These are phyloP conservation scores for Gossypium gossypioides DNA, from an alignment of 441 rosid genomes.

Conservation along the genomic window DNA sequence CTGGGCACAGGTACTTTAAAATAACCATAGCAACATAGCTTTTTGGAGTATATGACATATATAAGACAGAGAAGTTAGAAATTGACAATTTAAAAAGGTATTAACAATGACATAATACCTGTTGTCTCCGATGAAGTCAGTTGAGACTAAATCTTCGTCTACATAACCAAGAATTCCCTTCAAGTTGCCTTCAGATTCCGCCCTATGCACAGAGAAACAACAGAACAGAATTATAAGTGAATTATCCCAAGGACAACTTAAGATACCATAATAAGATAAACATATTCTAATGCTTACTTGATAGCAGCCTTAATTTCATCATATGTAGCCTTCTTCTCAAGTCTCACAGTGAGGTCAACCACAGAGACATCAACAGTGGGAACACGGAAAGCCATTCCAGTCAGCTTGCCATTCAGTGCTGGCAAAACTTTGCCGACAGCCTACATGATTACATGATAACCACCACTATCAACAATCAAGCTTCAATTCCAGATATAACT, in stretches of 20 bases:
- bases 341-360: slow-evolving; percentile 75
- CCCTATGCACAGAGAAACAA: slow-evolving; percentile 24
- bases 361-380: slow-evolving; percentile 86
- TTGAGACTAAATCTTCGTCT: slow-evolving; percentile 53
- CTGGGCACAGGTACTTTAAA: neutral
- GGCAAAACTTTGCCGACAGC: slow-evolving; percentile 79
- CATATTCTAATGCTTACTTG: slow-evolving; percentile 32
- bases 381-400: slow-evolving; percentile 85
- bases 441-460: slow-evolving; percentile 16
- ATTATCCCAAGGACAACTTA: neutral
- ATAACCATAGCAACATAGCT: neutral
- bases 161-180: slow-evolving; percentile 64
- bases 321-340: slow-evolving; percentile 65
- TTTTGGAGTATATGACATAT: neutral
- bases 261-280: neutral
- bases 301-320: slow-evolving; percentile 63
- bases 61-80: neutral
- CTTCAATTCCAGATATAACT: neutral
- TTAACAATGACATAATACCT: slow-evolving; percentile 21
- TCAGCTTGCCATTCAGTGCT: slow-evolving; percentile 59
- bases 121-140: slow-evolving; percentile 45
- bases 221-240: neutral
- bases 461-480: neutral
- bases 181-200: slow-evolving; percentile 40
- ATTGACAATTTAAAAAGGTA: neutral